Conservation (phyloP, 1,139 yeast species). For the Lipomyces yarrowii region DNA sequence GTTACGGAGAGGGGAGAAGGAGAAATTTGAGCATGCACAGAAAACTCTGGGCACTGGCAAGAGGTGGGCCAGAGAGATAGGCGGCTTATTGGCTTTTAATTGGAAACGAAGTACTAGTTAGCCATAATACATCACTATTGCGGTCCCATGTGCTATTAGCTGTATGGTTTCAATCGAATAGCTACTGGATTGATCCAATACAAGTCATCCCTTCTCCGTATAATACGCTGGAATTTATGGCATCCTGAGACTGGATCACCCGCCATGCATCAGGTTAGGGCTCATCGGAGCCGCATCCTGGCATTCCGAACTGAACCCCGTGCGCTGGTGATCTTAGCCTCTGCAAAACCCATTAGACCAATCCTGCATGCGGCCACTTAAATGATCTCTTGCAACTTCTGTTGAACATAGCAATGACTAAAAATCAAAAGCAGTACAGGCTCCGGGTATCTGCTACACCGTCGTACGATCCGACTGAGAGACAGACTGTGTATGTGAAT, state of each 20-base stretch:
- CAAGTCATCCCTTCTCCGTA: too few relatives aligned
- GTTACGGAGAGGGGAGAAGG: conserved; percentile 36
- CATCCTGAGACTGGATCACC: too few relatives aligned
- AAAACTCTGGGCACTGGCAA: neutral
- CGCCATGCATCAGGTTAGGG: neutral
- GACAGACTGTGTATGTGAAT: conserved; percentile 18
- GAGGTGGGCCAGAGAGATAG: neutral
- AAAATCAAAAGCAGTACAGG: neutral
- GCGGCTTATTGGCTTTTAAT: neutral
- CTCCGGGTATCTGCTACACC: conserved; percentile 22
- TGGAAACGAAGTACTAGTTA: neutral
- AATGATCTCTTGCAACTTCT: neutral
- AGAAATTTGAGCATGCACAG: neutral
- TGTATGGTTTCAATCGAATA: neutral
- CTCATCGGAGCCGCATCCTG: neutral
- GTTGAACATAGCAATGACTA: neutral
- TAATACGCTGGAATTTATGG: too few relatives aligned
- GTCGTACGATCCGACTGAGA: conserved; percentile 10
- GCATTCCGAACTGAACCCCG: neutral
- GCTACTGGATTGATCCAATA: neutral
- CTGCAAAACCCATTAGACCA: neutral
- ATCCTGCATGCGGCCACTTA: neutral
- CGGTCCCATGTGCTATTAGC: neutral
- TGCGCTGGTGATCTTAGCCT: neutral
- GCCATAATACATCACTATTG: neutral